Evolutionary conservation across 768 basidiomycete species (phyloP), one percentile per base, ranked within the genome.

Genomic region (Calocera cornea): DNA sequence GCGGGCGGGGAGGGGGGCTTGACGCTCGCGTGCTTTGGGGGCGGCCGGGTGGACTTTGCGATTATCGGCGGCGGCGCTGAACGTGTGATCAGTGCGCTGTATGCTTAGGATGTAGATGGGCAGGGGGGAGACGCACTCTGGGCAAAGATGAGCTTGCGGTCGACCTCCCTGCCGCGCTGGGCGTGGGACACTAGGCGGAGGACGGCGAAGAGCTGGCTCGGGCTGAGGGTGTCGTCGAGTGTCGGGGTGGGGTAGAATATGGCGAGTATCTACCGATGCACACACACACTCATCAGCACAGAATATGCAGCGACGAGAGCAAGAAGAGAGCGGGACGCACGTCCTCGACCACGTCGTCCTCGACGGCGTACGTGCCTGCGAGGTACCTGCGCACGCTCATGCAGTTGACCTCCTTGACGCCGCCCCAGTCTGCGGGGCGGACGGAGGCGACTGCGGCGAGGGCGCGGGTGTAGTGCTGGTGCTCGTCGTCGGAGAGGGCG

Each of bases 181-280:
- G 79, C 83, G 66, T 91, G 89, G 7, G 83, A 74, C 0, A 87
- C 82, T 1, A 92, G 83, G 41, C 90, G 77, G 27, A 90, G 77
- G 0, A 82, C 85, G 8, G 89, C 89, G 71, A 91, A 91, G 73
- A 91, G 89, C 71, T 92, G 87, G 17, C 87, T 86, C 0, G 86
- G 85, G 11, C 80, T 79, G 36, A 92, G 78, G 1, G 78, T 76
- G 70, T 88, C 87, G 8, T 78, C 76, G 11, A 78, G 80, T 0
- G 76, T 78, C 63, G 88, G 76, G 66, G 77, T 79, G 1, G 88
- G 85, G 41, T 80, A 79, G 72, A 90, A 90, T 1, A 87, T 74
- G 50, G 79, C 83, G 64, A 92, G 77, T 67, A 90, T 86, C 88
- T 90, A 70, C 14, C 31, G n/a, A 65, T 31, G 11, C 64, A 10